Conservation (phyloP, 495 filamentous ascomycete species). For the Penicillium chermesinum region DNA sequence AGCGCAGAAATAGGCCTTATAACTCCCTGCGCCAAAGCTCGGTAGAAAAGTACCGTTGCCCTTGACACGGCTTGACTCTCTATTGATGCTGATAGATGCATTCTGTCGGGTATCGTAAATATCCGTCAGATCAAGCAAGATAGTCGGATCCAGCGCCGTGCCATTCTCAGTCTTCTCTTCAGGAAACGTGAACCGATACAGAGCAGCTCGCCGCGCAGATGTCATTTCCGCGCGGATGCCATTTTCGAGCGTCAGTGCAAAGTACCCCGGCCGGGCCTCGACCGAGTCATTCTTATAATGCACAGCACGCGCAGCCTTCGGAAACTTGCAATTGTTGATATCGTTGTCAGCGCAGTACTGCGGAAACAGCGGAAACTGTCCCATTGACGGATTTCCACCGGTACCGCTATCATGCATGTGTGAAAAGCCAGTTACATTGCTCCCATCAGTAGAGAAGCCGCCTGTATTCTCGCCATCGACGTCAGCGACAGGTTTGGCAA, state of each 20-base stretch:
- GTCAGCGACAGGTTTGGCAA: slow-evolving; percentile 72
- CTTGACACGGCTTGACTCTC: slow-evolving; percentile 56
- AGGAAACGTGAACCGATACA: slow-evolving; percentile 68
- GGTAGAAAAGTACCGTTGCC: slow-evolving; percentile 63
- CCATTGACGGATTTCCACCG: slow-evolving; percentile 61
- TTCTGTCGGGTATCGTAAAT: slow-evolving; percentile 59
- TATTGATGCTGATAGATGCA: slow-evolving; percentile 54
- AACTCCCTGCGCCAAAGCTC: slow-evolving; percentile 63
- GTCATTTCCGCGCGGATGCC: slow-evolving; percentile 67
- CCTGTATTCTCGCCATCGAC: slow-evolving; percentile 62
- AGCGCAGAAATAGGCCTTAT: slow-evolving; percentile 61
- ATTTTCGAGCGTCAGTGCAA: slow-evolving; percentile 54
- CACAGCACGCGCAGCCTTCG: slow-evolving; percentile 43
- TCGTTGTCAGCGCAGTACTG: slow-evolving; percentile 57
- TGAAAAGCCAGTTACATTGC: slow-evolving; percentile 56
- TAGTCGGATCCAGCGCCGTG: slow-evolving; percentile 44
- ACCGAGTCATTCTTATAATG: slow-evolving; percentile 49
- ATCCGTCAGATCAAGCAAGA: slow-evolving; percentile 63
- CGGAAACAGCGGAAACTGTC: slow-evolving; percentile 67
- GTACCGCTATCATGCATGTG: slow-evolving; percentile 67
- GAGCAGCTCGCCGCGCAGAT: slow-evolving; percentile 54
- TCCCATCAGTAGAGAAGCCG: slow-evolving; percentile 64
- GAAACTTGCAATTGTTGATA: slow-evolving; percentile 57
- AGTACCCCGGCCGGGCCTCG: slow-evolving; percentile 61
- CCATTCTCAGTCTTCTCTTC: slow-evolving; percentile 38